A percentile compares a stretch with the other conserved stretches of the same genome.
Evolutionary conservation across 1,139 yeast species (phyloP).

Genomic region (Taiozyma sp.): DNA sequence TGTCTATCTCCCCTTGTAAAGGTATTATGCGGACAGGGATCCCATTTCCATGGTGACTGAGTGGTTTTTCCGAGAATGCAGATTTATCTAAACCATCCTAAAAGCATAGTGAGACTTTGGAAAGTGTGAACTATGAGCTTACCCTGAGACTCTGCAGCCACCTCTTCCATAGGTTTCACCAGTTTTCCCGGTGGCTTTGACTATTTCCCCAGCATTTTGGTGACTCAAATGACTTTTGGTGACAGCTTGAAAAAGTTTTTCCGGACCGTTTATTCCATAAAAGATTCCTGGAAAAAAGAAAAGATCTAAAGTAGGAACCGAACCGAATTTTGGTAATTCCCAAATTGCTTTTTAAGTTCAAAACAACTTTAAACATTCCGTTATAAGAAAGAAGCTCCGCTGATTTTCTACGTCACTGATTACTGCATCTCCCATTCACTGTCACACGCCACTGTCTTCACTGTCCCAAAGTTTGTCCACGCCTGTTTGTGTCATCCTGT

Average conservation of each 20-base stretch:
- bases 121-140: not conserved
- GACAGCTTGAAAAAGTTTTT: not conserved
- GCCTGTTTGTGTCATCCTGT: not conserved
- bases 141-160: not conserved
- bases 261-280: not conserved
- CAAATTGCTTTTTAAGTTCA: not conserved
- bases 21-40: not conserved
- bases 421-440: not conserved
- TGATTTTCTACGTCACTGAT: not conserved
- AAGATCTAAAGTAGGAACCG: not conserved
- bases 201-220: conserved; percentile 16
- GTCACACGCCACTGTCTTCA: not conserved
- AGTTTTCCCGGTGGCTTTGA: not conserved
- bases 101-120: not conserved
- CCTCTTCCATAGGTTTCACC: not conserved
- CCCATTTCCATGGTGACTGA: not conserved
- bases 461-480: not conserved
- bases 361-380: no score
- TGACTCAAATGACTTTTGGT: conserved; percentile 2
- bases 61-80: not conserved
- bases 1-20: not conserved
- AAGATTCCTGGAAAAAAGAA: not conserved
- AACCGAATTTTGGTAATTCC: not conserved
- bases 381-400: not conserved
- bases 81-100: not conserved